Percentiles rank a stretch among this genome's conserved stretches.
Evolutionary conservation across 176 grass and related monocot genomes (phyloP).

Genomic region (Triticum turgidum): DNA sequence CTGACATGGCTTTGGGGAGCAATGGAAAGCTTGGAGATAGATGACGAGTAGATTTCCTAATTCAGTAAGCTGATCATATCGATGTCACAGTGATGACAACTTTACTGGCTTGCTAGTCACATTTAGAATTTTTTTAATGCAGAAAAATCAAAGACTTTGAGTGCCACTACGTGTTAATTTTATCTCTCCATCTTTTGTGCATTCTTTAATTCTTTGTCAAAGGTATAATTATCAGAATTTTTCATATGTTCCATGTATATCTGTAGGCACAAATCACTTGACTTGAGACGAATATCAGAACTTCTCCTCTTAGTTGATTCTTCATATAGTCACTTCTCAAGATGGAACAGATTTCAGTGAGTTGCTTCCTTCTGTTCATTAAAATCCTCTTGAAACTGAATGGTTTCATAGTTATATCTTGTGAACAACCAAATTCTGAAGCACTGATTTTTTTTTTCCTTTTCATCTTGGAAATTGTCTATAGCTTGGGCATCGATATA

Average conservation of each 20-base stretch:
- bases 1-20: neutral
- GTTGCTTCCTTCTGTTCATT: slow-evolving; percentile 16
- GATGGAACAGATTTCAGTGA: slow-evolving; percentile 53
- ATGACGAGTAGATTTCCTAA: neutral
- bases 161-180: neutral
- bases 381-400: neutral
- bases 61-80: neutral
- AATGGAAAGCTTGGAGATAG: neutral
- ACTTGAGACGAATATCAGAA: slow-evolving; percentile 13
- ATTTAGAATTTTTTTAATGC: neutral
- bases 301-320: neutral
- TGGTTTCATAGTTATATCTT: neutral
- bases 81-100: neutral
- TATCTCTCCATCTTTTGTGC: neutral
- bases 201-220: neutral
- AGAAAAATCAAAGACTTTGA: neutral
- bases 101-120: neutral
- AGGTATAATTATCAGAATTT: neutral
- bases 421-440: slow-evolving; percentile 9
- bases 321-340: neutral
- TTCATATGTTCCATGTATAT: neutral
- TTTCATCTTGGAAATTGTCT: slow-evolving; percentile 6
- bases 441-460: neutral
- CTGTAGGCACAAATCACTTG: slow-evolving; percentile 23
- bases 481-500: slow-evolving; percentile 44